A percentile compares a stretch with the other conserved stretches of the same genome.
Evolutionary conservation across 164 flowering plant genomes (phyloP).

Genomic region (Umbellularia californica): DNA sequence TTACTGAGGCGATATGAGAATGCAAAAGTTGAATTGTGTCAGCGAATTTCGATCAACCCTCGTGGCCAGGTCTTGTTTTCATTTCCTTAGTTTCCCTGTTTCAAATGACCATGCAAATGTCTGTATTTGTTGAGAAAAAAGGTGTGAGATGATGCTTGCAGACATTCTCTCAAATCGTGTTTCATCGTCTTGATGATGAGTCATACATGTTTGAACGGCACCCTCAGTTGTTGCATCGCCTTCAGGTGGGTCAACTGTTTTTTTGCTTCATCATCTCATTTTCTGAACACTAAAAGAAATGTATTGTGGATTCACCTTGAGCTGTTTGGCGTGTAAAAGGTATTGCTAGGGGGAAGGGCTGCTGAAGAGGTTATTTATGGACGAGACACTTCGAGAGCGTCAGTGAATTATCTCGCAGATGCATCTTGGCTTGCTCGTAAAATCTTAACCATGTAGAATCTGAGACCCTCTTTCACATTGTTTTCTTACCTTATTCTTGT

Average conservation of each 20-base stretch:
- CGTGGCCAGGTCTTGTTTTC: constrained; percentile 70
- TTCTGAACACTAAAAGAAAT: background rate
- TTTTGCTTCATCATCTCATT: background rate
- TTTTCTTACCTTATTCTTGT: background rate
- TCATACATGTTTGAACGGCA: constrained; percentile 81
- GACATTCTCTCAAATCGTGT: constrained; percentile 85
- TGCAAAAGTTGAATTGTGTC: constrained; percentile 80
- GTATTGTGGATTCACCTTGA: background rate
- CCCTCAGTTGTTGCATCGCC: constrained; percentile 89
- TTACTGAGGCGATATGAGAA: constrained; percentile 65
- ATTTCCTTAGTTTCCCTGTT: background rate
- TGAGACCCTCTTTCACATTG: constrained; percentile 11
- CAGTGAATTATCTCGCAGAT: constrained; percentile 81
- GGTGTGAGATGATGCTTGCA: constrained; percentile 28
- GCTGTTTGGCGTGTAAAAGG: constrained; percentile 35
- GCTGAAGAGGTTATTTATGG: constrained; percentile 97
- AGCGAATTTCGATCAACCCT: constrained; percentile 79
- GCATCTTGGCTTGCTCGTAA: constrained; percentile 99
- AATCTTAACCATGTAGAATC: constrained; percentile 73
- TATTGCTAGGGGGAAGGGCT: constrained; percentile 92
- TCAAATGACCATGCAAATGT: background rate
- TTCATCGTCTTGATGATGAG: constrained; percentile 89
- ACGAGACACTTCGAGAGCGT: constrained; percentile 80
- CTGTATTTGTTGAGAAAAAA: background rate
- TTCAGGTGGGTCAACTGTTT: constrained; percentile 53